Evolutionary conservation across 768 basidiomycete genomes (phyloP), one percentile per base, ranked within the genome.

Genomic region (Panaeolus cyanescens): DNA sequence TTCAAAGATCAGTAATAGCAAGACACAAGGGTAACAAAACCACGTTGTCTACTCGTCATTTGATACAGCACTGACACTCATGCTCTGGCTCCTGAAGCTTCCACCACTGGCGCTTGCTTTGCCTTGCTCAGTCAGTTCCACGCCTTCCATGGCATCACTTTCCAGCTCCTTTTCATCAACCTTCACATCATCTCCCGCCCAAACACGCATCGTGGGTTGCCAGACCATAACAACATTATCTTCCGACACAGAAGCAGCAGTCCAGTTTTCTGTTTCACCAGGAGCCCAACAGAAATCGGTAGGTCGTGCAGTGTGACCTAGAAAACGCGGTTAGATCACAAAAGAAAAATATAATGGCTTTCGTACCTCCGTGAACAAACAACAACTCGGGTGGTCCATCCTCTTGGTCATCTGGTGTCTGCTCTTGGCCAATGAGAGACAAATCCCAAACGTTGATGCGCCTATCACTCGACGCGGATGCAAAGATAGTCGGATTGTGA

Each of bases 251-350:
- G 87, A 95, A 5, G 89, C 82, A 0, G 90, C 82, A 6, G 91
- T 94, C 94, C 94, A 96, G 64, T 88, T 87, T 69, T 96, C 93
- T 19, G 79, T 79, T 65, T 83, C 79, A 13, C 87, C 89, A 3
- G 93, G 91, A n/a, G 91, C 94, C 97, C 97, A 99, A 69, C 90
- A 91, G 73, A 99, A 89, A 75, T 99, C 97, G 0, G 93, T 92
- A 1, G 95, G 95, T 32, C 93, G 87, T 30, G 93, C 85, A 3
- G 93, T 95, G 68, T 95, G 93, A 20, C 93, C 91, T 93, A 59
- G n/a, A 50, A 22, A 54, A 36, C 50, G n/a, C 57, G 32, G 61
- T 56, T 56, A 59, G n/a, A 36, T 58, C n/a, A 32, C 22, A 59
- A 55, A 54, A n/a, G 30, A 20, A 39, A 30, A 25, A 30, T 57